Evolutionary conservation across 2,329 filamentous ascomycete genomes (phyloP).

Genomic region (Purpureocillium takamizusanense): DNA sequence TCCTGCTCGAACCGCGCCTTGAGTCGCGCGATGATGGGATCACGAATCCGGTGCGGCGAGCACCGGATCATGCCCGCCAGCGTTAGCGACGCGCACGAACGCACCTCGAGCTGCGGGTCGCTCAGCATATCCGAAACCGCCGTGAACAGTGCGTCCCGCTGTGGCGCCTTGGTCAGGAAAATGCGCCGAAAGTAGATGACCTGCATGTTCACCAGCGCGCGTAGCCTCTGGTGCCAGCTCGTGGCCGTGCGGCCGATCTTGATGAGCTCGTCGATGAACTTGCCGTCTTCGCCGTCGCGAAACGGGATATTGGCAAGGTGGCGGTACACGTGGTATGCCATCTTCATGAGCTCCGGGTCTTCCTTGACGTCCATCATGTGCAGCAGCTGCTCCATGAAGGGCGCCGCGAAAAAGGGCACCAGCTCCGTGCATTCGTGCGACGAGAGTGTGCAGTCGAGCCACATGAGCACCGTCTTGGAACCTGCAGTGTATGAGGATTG

Average conservation of each 20-base stretch:
- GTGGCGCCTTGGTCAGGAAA: slow-evolving; percentile 68
- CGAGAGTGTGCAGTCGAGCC: slow-evolving; percentile 85
- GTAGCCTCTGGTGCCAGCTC: slow-evolving; percentile 92
- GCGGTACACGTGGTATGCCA: slow-evolving; percentile 94
- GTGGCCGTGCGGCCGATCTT: slow-evolving; percentile 74
- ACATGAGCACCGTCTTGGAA: slow-evolving; percentile 89
- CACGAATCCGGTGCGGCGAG: slow-evolving; percentile 72
- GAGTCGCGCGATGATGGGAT: slow-evolving; percentile 65
- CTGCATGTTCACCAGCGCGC: slow-evolving; percentile 96
- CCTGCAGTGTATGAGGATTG: slow-evolving; percentile 92
- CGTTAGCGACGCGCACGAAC: slow-evolving; percentile 84
- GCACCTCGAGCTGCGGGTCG: slow-evolving; percentile 87
- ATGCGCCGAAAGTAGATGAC: slow-evolving; percentile 96
- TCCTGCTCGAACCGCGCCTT: slow-evolving; percentile 71
- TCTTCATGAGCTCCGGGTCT: slow-evolving; percentile 86
- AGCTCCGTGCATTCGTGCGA: slow-evolving; percentile 90
- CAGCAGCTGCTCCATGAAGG: slow-evolving; percentile 84
- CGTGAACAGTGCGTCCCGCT: slow-evolving; percentile 75
- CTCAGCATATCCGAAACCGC: slow-evolving; percentile 95
- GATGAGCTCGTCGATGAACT: slow-evolving; percentile 79
- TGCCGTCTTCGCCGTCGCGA: slow-evolving; percentile 71
- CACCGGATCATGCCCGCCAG: slow-evolving; percentile 97
- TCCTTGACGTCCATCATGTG: slow-evolving; percentile 99
- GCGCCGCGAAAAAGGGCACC: slow-evolving; percentile 79
- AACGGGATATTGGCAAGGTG: slow-evolving; percentile 95